phyloP scores from a whole-genome alignment of 768 basidiomycete genomes.

The Amanita thiersii region DNA sequence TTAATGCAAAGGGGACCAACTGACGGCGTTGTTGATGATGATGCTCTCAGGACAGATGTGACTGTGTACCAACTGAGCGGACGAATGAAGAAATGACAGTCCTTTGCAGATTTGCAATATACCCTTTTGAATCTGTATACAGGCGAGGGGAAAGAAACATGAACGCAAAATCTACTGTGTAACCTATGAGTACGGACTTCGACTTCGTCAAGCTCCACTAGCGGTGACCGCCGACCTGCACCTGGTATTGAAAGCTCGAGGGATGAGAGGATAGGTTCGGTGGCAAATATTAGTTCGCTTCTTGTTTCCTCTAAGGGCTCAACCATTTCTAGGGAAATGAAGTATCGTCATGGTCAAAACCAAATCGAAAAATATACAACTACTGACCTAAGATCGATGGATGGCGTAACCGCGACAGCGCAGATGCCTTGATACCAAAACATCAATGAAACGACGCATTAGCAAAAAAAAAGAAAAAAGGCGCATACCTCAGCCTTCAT shows the following conservation, averaged over 20 bases:
- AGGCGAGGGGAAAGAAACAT: constrained; percentile 5
- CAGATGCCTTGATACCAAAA: constrained; percentile 61
- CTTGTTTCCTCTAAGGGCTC: constrained; percentile 95
- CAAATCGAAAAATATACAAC: constrained; percentile 4
- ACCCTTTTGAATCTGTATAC: constrained; percentile 83
- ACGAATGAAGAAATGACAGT: constrained; percentile 83
- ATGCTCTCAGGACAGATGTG: constrained; percentile 85
- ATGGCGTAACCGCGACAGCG: constrained; percentile 79
- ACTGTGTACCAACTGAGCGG: constrained; percentile 86
- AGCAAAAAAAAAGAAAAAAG: constrained; percentile 6
- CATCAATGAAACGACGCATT: neutral
- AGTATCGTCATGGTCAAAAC: constrained; percentile 9
- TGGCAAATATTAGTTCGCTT: constrained; percentile 84
- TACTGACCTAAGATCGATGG: constrained; percentile 80
- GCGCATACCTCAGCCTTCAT: constrained; percentile 80
- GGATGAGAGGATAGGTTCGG: constrained; percentile 82
- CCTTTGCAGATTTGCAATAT: constrained; percentile 90
- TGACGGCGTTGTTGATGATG: constrained; percentile 81
- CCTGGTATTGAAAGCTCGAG: constrained; percentile 71
- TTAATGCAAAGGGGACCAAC: too few species aligned
- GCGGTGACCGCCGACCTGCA: constrained; percentile 41
- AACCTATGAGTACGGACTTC: constrained; percentile 52
- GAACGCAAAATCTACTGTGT: constrained; percentile 5
- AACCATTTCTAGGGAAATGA: constrained; percentile 68
- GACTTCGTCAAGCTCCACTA: constrained; percentile 90